phyloP scores from a whole-genome alignment of 202 grass and related monocot species.

The Dendrocalamus latiflorus region DNA sequence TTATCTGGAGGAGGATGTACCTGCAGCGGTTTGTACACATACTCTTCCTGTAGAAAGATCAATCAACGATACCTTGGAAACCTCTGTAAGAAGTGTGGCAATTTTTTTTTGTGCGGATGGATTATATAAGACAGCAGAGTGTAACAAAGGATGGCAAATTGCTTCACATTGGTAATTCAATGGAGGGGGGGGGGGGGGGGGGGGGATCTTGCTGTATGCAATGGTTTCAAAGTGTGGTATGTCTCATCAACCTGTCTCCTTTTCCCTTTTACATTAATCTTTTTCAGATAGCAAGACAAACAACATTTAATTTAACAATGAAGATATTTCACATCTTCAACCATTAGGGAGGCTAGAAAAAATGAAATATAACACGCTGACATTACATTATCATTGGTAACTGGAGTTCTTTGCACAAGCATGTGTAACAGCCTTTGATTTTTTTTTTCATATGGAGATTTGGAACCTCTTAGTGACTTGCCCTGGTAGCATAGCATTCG shows the following conservation, averaged over 20 bases:
- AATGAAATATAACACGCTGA: neutral
- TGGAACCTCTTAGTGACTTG: neutral
- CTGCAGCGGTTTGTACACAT: no score
- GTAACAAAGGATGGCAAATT: slow-evolving; percentile 74
- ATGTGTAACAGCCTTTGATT: neutral
- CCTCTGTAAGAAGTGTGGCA: no score
- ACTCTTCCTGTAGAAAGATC: no score
- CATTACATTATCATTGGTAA: neutral
- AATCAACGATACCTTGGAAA: no score
- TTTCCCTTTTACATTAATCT: neutral
- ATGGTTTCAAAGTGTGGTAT: slow-evolving; percentile 84
- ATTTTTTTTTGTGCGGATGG: slow-evolving; percentile 54
- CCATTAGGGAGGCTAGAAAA: neutral
- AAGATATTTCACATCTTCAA: neutral
- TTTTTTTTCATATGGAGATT: neutral
- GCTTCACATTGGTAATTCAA: slow-evolving; percentile 95
- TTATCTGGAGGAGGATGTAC: no score
- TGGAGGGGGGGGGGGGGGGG: slow-evolving; percentile 97
- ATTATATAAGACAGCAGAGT: slow-evolving; percentile 79
- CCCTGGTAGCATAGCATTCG: neutral
- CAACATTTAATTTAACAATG: neutral
- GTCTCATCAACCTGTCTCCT: slow-evolving; percentile 10
- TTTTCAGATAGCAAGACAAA: slow-evolving; percentile 1
- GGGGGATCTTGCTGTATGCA: slow-evolving; percentile 80
- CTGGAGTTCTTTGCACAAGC: neutral